These are phyloP conservation scores for Coemansia aciculifera DNA, from an alignment of 192 early-diverging fungal species.

Conservation along the genomic window DNA sequence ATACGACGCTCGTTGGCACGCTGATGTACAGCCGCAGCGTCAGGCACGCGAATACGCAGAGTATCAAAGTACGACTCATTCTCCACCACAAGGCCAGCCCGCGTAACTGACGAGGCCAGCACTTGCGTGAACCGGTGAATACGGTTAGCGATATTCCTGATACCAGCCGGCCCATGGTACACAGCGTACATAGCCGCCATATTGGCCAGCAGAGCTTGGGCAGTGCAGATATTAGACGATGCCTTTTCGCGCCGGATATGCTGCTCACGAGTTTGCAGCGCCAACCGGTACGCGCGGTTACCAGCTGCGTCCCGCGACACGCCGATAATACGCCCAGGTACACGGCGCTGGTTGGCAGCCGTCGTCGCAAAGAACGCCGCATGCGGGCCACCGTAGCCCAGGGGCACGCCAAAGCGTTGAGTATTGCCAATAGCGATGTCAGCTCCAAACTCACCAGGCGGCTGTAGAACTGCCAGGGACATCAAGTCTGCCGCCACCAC, in stretches of 20 bases:
- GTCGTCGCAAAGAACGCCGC: conserved; percentile 98
- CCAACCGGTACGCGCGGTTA: conserved; percentile 87
- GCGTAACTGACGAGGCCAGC: conserved; percentile 73
- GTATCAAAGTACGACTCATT: conserved; percentile 95
- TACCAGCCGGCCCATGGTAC: conserved; percentile 95
- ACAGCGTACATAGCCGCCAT: conserved; percentile 99
- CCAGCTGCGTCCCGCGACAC: conserved; percentile 91
- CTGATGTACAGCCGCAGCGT: conserved; percentile 64
- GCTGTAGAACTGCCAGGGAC: conserved; percentile 84
- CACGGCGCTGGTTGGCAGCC: conserved; percentile 89
- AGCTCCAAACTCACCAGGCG: conserved; percentile 95
- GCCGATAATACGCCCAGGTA: conserved; percentile 95
- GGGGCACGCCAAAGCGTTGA: conserved; percentile 97
- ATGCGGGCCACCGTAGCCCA: conserved; percentile 98
- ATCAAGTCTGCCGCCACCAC: conserved; percentile 93
- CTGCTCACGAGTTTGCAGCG: conserved; percentile 97
- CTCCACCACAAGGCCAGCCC: conserved; percentile 78
- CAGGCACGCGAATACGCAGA: conserved; percentile 73
- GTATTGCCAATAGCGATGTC: conserved; percentile 98
- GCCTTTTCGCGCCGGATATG: conserved; percentile 99
- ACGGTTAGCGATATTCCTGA: conserved; percentile 86
- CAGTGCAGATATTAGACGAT: conserved; percentile 98
- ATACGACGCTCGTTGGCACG: conserved; percentile 75
- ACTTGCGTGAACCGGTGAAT: conserved; percentile 89
- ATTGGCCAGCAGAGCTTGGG: conserved; percentile 98